Percentiles rank a stretch among this genome's conserved stretches.
Evolutionary conservation across 2,329 filamentous ascomycete species (phyloP).

Genomic region (Xylariaceae sp.): DNA sequence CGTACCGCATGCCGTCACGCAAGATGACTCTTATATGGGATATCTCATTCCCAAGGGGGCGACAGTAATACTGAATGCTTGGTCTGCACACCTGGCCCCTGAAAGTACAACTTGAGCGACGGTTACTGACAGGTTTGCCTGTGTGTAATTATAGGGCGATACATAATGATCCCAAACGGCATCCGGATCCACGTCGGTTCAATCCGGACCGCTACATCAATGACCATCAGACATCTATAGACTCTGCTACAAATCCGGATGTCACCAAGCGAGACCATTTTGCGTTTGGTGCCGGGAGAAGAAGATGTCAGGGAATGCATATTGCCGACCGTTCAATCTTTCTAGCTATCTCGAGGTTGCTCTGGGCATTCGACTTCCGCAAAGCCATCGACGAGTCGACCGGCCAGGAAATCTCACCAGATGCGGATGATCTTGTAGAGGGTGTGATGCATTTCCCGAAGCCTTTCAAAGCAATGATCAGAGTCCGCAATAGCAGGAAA

Average conservation of each 20-base stretch:
- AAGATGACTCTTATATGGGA: constrained; percentile 37
- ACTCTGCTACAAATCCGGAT: constrained; percentile 31
- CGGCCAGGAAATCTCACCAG: not conserved
- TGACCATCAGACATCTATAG: constrained; percentile 24
- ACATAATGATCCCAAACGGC: constrained; percentile 41
- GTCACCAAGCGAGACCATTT: constrained; percentile 28
- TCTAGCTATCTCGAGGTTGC: constrained; percentile 40
- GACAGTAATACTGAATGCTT: constrained; percentile 39
- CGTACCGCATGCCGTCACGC: constrained; percentile 35
- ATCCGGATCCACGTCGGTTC: constrained; percentile 40
- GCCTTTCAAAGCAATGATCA: constrained; percentile 5
- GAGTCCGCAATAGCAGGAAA: not conserved
- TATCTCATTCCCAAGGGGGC: constrained; percentile 42
- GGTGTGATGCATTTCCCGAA: constrained; percentile 3
- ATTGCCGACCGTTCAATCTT: constrained; percentile 32
- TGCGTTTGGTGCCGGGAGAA: constrained; percentile 26
- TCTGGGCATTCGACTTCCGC: constrained; percentile 42
- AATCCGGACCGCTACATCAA: constrained; percentile 33
- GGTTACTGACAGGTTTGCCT: too few species aligned
- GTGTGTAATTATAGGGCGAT: constrained; percentile 37
- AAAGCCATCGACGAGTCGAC: not conserved
- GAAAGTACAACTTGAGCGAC: not conserved
- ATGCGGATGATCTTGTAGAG: constrained; percentile 1
- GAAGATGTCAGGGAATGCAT: constrained; percentile 47
- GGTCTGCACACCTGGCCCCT: constrained; percentile 23